phyloP scores from a whole-genome alignment of 2,329 filamentous ascomycete species.

The Dothistroma pini region DNA sequence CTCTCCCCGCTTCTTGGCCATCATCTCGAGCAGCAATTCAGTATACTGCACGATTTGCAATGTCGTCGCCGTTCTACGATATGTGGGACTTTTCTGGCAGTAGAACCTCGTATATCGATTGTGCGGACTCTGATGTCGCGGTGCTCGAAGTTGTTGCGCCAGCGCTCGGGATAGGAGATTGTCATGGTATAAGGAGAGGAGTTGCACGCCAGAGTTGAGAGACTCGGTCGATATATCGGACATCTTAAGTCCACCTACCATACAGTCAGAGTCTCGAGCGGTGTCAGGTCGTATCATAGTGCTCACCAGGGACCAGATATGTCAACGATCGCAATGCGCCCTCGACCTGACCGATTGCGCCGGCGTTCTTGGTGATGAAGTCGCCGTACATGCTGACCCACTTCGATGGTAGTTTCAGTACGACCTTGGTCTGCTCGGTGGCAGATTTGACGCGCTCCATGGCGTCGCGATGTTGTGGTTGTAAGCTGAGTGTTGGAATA shows the following conservation, averaged over 20 bases:
- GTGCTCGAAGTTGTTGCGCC: constrained; percentile 51
- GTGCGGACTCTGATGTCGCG: constrained; percentile 49
- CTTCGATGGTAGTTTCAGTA: constrained; percentile 31
- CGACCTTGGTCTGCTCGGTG: constrained; percentile 29
- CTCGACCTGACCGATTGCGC: constrained; percentile 92
- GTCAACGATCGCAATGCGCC: constrained; percentile 87
- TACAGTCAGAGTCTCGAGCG: not conserved
- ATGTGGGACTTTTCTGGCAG: constrained; percentile 61
- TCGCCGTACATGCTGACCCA: constrained; percentile 64
- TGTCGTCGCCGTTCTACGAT: constrained; percentile 74
- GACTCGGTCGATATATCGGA: constrained; percentile 94
- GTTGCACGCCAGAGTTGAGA: constrained; percentile 72
- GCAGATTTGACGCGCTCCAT: constrained; percentile 32
- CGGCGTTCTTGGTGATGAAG: constrained; percentile 92
- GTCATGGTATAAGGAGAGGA: constrained; percentile 92
- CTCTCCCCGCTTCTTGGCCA: constrained; percentile 80
- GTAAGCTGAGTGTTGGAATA: not conserved
- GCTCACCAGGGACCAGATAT: constrained; percentile 82
- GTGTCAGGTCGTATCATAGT: not conserved
- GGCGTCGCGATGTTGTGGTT: constrained; percentile 1
- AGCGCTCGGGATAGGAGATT: constrained; percentile 68
- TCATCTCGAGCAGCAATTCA: constrained; percentile 96
- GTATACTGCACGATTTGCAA: constrained; percentile 92
- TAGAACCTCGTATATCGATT: constrained; percentile 63
- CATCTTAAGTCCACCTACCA: constrained; percentile 75